Evolutionary conservation across 495 filamentous ascomycete species (phyloP).

Genomic region (Tuber indicum): DNA sequence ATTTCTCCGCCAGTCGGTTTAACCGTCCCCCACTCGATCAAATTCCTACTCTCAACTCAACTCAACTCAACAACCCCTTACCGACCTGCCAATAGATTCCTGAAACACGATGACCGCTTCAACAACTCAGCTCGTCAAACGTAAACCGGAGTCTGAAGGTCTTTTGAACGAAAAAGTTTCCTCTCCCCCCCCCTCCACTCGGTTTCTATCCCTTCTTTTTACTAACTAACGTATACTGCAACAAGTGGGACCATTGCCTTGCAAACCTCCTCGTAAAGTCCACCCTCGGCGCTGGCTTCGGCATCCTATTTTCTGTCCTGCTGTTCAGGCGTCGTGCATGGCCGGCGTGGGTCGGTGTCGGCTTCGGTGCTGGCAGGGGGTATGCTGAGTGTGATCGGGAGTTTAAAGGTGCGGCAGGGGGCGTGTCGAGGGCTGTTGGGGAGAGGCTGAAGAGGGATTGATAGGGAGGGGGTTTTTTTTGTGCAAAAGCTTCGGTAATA

Average conservation of each 20-base stretch:
- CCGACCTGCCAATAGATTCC: background rate
- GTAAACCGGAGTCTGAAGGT: constrained; percentile 29
- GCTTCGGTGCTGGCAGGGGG: constrained; percentile 90
- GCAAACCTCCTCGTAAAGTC: constrained; percentile 95
- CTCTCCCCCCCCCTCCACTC: background rate
- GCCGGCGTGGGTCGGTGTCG: constrained; percentile 84
- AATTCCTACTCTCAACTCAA: too few relatives aligned
- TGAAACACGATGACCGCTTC: constrained; percentile 11
- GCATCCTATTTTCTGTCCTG: constrained; percentile 95
- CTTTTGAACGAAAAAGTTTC: constrained; percentile 34
- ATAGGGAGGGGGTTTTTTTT: background rate
- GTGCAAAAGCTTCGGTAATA: background rate
- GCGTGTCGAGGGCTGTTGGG: constrained; percentile 46
- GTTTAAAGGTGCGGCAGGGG: constrained; percentile 52
- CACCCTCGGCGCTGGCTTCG: constrained; percentile 85
- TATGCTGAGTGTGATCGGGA: constrained; percentile 84
- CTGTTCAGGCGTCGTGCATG: constrained; percentile 96
- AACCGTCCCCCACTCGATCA: too few relatives aligned
- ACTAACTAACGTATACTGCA: constrained; percentile 10
- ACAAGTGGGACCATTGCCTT: constrained; percentile 97
- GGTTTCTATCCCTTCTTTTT: background rate
- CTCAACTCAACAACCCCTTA: background rate
- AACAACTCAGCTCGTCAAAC: constrained; percentile 18
- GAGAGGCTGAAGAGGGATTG: constrained; percentile 32
- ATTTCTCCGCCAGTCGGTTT: background rate